phyloP scores from a whole-genome alignment of 805 yeast genomes.

The Candida xyloterini region DNA sequence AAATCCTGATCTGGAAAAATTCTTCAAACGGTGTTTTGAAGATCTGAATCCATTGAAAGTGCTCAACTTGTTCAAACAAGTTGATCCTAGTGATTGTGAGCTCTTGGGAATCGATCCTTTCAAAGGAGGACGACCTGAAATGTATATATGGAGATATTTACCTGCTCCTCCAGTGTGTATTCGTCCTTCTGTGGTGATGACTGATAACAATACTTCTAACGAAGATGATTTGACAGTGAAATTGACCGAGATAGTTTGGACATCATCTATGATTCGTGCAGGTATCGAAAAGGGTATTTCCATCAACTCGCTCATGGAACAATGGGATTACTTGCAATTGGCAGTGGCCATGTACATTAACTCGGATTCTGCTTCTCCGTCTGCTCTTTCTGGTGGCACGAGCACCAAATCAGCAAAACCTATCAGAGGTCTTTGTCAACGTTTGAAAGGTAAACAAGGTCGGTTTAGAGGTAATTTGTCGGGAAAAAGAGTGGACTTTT shows the following conservation, averaged over 20 bases:
- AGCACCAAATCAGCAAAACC: conserved; percentile 62
- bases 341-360: conserved; percentile 97
- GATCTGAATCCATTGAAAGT: conserved; percentile 93
- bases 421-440: conserved; percentile 93
- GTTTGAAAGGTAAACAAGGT: conserved; percentile 98
- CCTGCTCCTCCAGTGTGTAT: conserved; percentile 99
- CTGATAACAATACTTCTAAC: conserved; percentile 82
- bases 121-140: conserved; percentile 90
- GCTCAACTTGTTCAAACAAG: conserved; percentile 79
- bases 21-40: conserved; percentile 82
- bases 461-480: conserved; percentile 97
- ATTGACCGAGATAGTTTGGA: conserved; percentile 94
- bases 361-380: conserved; percentile 86
- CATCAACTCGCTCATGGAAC: conserved; percentile 92
- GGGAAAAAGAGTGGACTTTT: conserved; percentile 97
- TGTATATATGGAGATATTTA: conserved; percentile 92
- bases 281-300: conserved; percentile 95
- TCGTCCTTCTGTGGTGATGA: conserved; percentile 94
- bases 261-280: conserved; percentile 88
- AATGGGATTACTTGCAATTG: conserved; percentile 95
- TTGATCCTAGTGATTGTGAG: conserved; percentile 86
- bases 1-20: conserved; percentile 86
- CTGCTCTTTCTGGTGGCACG: conserved; percentile 66
- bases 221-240: conserved; percentile 98
- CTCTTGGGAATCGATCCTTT: conserved; percentile 86